Percentiles rank a stretch among this genome's conserved stretches.
phyloP scores from a whole-genome alignment of 129 eudicot species.

The Artemisia annua region DNA sequence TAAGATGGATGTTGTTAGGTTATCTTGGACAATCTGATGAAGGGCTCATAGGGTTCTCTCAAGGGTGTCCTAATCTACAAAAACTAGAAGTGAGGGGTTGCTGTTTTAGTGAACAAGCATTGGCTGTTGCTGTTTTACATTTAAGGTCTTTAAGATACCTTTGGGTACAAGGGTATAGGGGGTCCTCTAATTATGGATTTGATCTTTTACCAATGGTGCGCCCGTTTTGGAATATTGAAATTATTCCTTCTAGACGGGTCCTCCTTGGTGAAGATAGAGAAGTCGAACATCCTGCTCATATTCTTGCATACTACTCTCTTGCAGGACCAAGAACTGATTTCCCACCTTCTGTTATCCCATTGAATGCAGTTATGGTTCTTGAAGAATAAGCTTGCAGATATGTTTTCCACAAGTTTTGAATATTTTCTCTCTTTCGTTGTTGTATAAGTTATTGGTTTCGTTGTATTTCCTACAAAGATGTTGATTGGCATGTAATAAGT shows the following conservation, averaged over 20 bases:
- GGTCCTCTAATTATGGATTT: slow-evolving; percentile 39
- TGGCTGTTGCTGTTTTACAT: slow-evolving; percentile 59
- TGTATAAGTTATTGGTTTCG: slow-evolving; percentile 15
- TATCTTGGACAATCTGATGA: slow-evolving; percentile 73
- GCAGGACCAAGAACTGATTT: slow-evolving; percentile 83
- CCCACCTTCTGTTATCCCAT: slow-evolving; percentile 58
- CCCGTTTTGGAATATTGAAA: slow-evolving; percentile 84
- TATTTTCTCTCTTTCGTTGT: slow-evolving; percentile 5
- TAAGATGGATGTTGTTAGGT: slow-evolving; percentile 81
- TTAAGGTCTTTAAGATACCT: slow-evolving; percentile 62
- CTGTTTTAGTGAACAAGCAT: slow-evolving; percentile 68
- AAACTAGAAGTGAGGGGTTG: slow-evolving; percentile 80
- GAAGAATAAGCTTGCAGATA: slow-evolving; percentile 32
- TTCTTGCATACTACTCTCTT: slow-evolving; percentile 88
- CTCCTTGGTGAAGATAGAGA: slow-evolving; percentile 31
- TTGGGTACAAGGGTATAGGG: slow-evolving; percentile 82
- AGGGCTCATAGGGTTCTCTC: slow-evolving; percentile 66
- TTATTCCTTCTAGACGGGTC: slow-evolving; percentile 72
- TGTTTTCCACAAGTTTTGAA: slow-evolving; percentile 3
- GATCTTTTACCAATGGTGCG: slow-evolving; percentile 71
- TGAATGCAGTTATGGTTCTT: slow-evolving; percentile 28
- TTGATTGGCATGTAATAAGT: slow-evolving; percentile 32
- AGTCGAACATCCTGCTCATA: slow-evolving; percentile 74
- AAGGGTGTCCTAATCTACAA: slow-evolving; percentile 72
- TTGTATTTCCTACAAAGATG: slow-evolving; percentile 11